Evolutionary conservation across 345 rosid genomes (phyloP), one percentile per base, ranked within the genome.

Genomic region (Kandelia obovata): DNA sequence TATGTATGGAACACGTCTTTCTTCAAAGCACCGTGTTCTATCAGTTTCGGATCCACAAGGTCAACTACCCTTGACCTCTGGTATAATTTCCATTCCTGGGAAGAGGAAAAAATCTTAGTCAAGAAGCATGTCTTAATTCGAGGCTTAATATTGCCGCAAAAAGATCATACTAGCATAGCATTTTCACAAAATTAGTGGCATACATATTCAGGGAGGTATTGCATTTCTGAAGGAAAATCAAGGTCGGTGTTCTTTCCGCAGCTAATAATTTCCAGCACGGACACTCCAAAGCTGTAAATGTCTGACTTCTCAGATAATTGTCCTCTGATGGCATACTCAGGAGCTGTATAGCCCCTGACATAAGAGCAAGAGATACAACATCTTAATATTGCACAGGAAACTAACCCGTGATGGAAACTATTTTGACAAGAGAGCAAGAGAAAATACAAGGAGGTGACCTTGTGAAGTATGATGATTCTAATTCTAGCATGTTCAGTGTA

Each of bases 201-300:
- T 82, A 83, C 91, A 55, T 86, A 88, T 82, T 88, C 87, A 1
- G 94, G 91, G 27, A 88, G 91, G 67, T 88, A 88, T 65, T 88
- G 91, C 83, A 75, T 79, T 77, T 83, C 89, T 34, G 88, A 77
- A 31, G 87, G 80, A 53, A 88, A 64, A 20, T 70, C 76, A 27
- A 83, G 86, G 73, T 86, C 85, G 1, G 89, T 85, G 72, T 89
- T 89, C 63, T 75, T 89, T 73, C 88, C 70, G 79, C 86, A 71
- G 77, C 88, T 83, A 52, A 81, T 81, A 34, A 86, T 89, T 82
- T 87, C 95, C 0, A 87, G 86, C 73, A 83, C 53, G 16, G 86
- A 85, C 52, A 85, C 91, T 69, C 95, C 95, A 15, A 83, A 89
- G 69, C 88, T 86, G 63, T 87, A 89, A 21, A 87, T 86, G 72